Evolutionary conservation across 108 stramenopile genomes (phyloP).

Genomic region (Bacterosira constricta): DNA sequence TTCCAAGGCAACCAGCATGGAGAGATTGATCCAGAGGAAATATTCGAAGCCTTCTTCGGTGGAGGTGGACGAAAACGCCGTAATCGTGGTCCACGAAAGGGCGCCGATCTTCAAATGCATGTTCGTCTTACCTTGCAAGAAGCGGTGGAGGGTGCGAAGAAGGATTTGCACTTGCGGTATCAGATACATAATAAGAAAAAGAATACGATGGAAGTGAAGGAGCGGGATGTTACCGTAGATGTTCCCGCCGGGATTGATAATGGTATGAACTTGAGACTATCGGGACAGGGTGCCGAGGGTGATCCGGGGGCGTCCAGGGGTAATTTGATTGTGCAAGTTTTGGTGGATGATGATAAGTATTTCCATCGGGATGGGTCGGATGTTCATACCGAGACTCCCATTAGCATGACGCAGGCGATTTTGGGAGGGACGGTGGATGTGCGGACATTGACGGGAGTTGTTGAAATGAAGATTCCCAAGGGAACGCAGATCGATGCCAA

Average conservation of each 20-base stretch:
- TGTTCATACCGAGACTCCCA: conserved; percentile 82
- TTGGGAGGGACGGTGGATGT: conserved; percentile 96
- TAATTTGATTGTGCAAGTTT: conserved; percentile 88
- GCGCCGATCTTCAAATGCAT: conserved; percentile 88
- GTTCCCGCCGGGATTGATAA: conserved; percentile 94
- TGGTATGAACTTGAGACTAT: conserved; percentile 90
- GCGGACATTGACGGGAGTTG: conserved; percentile 92
- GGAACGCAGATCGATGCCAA: conserved; percentile 92
- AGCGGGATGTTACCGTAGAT: conserved; percentile 82
- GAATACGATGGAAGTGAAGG: conserved; percentile 73
- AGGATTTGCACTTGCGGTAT: conserved; percentile 81
- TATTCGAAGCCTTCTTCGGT: conserved; percentile 90
- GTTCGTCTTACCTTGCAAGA: conserved; percentile 88
- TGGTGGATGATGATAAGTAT: conserved; percentile 88
- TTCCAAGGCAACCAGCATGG: conserved; percentile 61
- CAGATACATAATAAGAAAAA: conserved; percentile 68
- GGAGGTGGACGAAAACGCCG: conserved; percentile 57
- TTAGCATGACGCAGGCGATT: conserved; percentile 82
- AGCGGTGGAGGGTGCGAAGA: conserved; percentile 84
- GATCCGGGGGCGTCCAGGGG: conserved; percentile 88
- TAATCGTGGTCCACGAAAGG: conserved; percentile 77
- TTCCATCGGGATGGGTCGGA: conserved; percentile 89
- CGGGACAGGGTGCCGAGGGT: conserved; percentile 92
- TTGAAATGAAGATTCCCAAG: conserved; percentile 93
- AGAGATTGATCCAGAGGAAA: conserved; percentile 87